phyloP scores from a whole-genome alignment of 129 eudicot species.

The Escallonia rubra region DNA sequence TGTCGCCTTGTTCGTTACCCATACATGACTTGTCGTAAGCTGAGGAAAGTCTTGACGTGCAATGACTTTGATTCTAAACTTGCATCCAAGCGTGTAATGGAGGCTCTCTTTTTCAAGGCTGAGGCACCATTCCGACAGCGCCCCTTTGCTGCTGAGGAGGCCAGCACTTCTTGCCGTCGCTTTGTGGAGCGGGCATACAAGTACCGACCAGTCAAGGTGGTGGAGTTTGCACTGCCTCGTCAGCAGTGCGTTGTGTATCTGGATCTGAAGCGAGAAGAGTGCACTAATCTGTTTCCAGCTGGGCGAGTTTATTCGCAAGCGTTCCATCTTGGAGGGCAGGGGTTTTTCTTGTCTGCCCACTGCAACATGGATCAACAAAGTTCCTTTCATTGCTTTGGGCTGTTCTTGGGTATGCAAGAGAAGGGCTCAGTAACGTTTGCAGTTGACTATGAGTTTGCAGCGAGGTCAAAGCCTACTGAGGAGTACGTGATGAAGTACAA shows the following conservation, averaged over 20 bases:
- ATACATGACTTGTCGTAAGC: conserved; percentile 73
- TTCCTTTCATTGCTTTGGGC: conserved; percentile 63
- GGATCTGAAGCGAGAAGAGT: conserved; percentile 67
- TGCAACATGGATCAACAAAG: conserved; percentile 76
- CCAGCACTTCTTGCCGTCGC: conserved; percentile 15
- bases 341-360: conserved; percentile 78
- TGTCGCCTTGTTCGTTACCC: conserved; percentile 63
- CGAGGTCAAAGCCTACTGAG: conserved; percentile 44
- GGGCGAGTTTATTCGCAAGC: conserved; percentile 71
- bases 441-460: conserved; percentile 84
- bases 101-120: conserved; percentile 77
- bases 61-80: conserved; percentile 46
- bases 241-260: conserved; percentile 71
- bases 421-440: conserved; percentile 52
- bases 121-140: conserved; percentile 65
- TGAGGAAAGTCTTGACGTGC: conserved; percentile 47
- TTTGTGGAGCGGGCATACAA: conserved; percentile 68
- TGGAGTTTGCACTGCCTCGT: conserved; percentile 70
- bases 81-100: conserved; percentile 56
- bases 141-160: conserved; percentile 32
- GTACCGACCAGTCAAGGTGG: conserved; percentile 62
- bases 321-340: conserved; percentile 78
- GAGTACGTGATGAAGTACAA: conserved; percentile 57
- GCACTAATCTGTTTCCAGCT: conserved; percentile 46
- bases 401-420: conserved; percentile 82